Percentiles rank a stretch among this genome's conserved stretches.
Conservation (phyloP, 2,329 filamentous ascomycete species). For the Hypomyces rosellus region DNA sequence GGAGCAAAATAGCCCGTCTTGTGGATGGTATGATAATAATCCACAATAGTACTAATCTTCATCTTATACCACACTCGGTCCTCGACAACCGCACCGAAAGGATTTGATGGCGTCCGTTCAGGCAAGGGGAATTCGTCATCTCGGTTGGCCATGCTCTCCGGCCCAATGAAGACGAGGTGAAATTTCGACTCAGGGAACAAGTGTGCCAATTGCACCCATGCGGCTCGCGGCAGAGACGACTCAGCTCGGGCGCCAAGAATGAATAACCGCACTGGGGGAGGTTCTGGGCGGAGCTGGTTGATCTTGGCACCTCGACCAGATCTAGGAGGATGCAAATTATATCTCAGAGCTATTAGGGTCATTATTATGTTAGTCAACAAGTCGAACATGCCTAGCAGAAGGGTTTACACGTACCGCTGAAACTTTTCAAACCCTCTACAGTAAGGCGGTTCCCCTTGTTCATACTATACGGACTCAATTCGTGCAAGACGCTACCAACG, state of each 20-base stretch:
- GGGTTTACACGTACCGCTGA: conserved; percentile 62
- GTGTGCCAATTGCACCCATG: conserved; percentile 90
- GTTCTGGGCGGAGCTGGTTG: conserved; percentile 73
- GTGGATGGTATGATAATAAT: conserved; percentile 97
- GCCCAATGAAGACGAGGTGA: conserved; percentile 90
- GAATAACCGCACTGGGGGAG: conserved; percentile 86
- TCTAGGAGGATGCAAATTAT: conserved; percentile 83
- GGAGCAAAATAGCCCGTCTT: conserved; percentile 85
- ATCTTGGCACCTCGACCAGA: conserved; percentile 68
- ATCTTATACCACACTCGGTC: conserved; percentile 80
- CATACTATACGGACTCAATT: conserved; percentile 86
- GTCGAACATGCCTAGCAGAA: not conserved
- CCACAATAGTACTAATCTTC: conserved; percentile 97
- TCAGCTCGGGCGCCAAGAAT: conserved; percentile 94
- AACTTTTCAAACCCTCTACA: conserved; percentile 82
- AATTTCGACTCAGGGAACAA: conserved; percentile 90
- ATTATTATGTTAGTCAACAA: not conserved
- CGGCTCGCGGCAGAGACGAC: conserved; percentile 86
- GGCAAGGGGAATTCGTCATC: conserved; percentile 90
- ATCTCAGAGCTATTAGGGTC: conserved; percentile 63
- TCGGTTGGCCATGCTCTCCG: conserved; percentile 91
- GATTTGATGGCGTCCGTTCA: conserved; percentile 75
- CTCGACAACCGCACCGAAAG: conserved; percentile 90
- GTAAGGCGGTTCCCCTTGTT: conserved; percentile 71
- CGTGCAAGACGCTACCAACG: conserved; percentile 84